Evolutionary conservation across 495 filamentous ascomycete genomes (phyloP), one percentile per base, ranked within the genome.

Genomic region (Chaetomium fimeti): DNA sequence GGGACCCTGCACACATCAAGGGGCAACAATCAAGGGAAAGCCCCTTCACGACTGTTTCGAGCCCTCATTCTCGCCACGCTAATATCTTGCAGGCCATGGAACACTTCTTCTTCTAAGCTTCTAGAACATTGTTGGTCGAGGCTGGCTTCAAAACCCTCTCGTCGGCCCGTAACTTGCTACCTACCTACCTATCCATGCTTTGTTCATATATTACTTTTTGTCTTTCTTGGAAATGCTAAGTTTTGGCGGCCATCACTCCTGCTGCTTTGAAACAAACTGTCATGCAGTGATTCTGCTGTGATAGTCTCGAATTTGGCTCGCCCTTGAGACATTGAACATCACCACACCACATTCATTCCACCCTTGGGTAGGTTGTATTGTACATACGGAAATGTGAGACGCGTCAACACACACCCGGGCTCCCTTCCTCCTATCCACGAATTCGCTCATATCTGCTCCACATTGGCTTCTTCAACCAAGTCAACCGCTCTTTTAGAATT

Each of bases 1-100:
- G 1, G 36, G 32, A 18, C 42, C 22, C 20, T 51, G 43, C 58
- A 40, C 48, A 40, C 48, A 54, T 43, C 59, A 61, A 49, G 60
- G 60, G 48, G 12, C 54, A n/a, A 9, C 7, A 12, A 32, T 25
- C 58, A 61, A 36, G 32, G 47, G 22, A 6, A 0, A 60, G 18
- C 27, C 45, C 24, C 28, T 60, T 27, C 43, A 38, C 11, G 2
- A 13, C 56, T 51, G 57, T 60, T 60, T 60, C 57, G 48, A 25
- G 6, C 42, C 28, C 2, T 40, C 43, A 8, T 22, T 11, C 24
- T 48, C 43, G 40, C 42, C 43, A 45, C 38, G 5, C 38, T 1
- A 16, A 24, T 22, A 20, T 38, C 12, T 32, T 18, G 40, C 15
- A 16, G 40, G 40, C 27, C 51, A 13, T 29, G 40, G 16, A 43